These are phyloP conservation scores for Tuber calosporum DNA, from an alignment of 495 filamentous ascomycete genomes.

Conservation along the genomic window DNA sequence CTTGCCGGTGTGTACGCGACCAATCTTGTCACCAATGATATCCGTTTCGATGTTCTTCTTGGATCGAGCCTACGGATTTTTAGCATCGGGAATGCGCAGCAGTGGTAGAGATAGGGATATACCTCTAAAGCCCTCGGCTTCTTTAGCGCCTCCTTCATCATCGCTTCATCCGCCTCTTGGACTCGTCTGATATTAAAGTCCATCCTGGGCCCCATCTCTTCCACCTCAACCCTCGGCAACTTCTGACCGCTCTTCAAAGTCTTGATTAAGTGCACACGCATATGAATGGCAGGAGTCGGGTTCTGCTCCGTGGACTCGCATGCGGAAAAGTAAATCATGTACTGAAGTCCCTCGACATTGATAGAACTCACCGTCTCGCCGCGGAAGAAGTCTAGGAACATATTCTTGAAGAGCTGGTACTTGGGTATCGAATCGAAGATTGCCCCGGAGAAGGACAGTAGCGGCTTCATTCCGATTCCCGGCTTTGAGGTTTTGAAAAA, in stretches of 20 bases:
- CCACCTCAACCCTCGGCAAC: conserved; percentile 80
- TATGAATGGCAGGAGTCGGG: conserved; percentile 62
- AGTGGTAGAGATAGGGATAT: conserved; percentile 42
- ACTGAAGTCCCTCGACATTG: conserved; percentile 90
- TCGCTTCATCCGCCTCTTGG: conserved; percentile 65
- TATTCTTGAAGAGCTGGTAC: conserved; percentile 75
- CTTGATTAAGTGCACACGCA: conserved; percentile 73
- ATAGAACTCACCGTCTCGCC: conserved; percentile 65
- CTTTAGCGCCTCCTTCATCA: conserved; percentile 86
- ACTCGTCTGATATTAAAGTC: conserved; percentile 81
- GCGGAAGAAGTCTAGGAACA: conserved; percentile 86
- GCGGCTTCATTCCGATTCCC: conserved; percentile 72
- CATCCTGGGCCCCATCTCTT: conserved; percentile 92
- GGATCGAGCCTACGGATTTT: conserved; percentile 36
- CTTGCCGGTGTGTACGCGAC: conserved; percentile 83
- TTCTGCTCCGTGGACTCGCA: conserved; percentile 58
- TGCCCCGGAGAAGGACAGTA: conserved; percentile 79
- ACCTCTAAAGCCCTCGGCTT: conserved; percentile 66
- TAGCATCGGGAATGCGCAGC: background rate
- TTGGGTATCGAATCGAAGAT: conserved; percentile 71
- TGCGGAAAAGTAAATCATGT: conserved; percentile 71
- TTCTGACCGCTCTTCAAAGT: conserved; percentile 82
- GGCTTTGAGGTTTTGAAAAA: conserved; percentile 80
- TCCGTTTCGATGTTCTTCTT: conserved; percentile 97
- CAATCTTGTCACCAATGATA: conserved; percentile 88